Conservation (phyloP, 2,329 filamentous ascomycete species). For the Exophiala mesophila region DNA sequence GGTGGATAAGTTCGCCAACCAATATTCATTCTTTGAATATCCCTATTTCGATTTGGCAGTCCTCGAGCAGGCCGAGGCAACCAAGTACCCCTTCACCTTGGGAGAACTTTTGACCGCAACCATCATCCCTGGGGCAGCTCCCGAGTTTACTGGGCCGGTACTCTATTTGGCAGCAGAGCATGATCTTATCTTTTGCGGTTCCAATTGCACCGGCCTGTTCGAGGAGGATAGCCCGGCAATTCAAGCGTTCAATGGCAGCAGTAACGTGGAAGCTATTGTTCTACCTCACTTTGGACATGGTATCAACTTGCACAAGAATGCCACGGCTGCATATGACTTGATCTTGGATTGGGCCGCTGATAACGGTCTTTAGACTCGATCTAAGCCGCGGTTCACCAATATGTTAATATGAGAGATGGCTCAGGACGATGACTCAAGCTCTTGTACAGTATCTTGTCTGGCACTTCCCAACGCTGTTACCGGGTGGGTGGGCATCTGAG, state of each 20-base stretch:
- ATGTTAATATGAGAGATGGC: too few relatives aligned
- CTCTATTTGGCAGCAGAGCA: constrained; percentile 27
- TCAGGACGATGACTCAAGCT: too few relatives aligned
- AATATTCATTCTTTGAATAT: constrained; percentile 44
- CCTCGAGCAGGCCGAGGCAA: constrained; percentile 38
- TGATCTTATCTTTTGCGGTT: constrained; percentile 27
- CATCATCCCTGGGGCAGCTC: constrained; percentile 10
- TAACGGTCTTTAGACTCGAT: constrained; percentile 22
- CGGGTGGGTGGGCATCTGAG: too few relatives aligned
- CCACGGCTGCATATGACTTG: constrained; percentile 27
- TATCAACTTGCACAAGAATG: constrained; percentile 30
- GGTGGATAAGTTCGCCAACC: constrained; percentile 48
- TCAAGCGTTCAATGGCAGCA: constrained; percentile 20
- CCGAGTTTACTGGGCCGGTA: constrained; percentile 25
- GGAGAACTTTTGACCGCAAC: constrained; percentile 27
- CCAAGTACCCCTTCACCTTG: constrained; percentile 28
- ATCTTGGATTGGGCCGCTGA: constrained; percentile 27
- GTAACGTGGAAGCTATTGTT: constrained; percentile 26
- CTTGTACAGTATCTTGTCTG: too few relatives aligned
- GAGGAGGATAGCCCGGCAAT: constrained; percentile 20
- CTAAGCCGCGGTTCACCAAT: too few relatives aligned
- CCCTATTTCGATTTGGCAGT: constrained; percentile 53
- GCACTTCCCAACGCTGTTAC: too few relatives aligned
- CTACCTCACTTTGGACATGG: constrained; percentile 29
- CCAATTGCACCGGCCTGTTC: constrained; percentile 27